Evolutionary conservation across 1,284 basidiomycete genomes (phyloP).

Genomic region (Bjerkandera adusta): DNA sequence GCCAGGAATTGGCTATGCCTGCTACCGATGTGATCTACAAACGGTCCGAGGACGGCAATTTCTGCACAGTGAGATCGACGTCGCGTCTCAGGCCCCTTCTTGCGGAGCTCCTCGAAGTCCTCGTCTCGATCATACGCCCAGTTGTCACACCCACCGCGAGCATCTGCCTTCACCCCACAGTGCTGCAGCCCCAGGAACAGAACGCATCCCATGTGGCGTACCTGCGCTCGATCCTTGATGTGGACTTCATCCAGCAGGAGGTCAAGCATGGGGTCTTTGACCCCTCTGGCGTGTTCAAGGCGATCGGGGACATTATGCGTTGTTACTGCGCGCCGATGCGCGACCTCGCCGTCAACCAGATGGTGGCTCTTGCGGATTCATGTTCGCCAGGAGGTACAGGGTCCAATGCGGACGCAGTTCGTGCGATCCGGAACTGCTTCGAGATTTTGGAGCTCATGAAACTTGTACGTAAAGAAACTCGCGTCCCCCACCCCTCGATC

Average conservation of each 20-base stretch:
- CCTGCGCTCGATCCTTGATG: conserved; percentile 64
- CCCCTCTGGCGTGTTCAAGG: conserved; percentile 75
- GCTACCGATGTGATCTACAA: conserved; percentile 40
- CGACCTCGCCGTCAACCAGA: conserved; percentile 79
- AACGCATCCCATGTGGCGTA: conserved; percentile 50
- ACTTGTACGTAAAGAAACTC: conserved; percentile 58
- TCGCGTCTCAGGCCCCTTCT: conserved; percentile 77
- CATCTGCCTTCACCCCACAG: conserved; percentile 23
- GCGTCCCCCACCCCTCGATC: conserved; percentile 11
- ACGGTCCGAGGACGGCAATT: conserved; percentile 37
- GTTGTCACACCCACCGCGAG: conserved; percentile 28
- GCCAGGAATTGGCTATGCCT: conserved; percentile 32
- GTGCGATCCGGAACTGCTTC: conserved; percentile 81
- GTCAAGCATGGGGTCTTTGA: conserved; percentile 79
- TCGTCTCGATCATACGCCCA: conserved; percentile 81
- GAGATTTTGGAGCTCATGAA: conserved; percentile 96
- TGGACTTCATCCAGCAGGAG: conserved; percentile 78
- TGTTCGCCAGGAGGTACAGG: conserved; percentile 52
- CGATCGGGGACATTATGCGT: conserved; percentile 82
- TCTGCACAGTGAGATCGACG: conserved; percentile 63
- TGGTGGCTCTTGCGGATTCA: conserved; percentile 69
- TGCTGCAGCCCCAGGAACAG: conserved; percentile 29
- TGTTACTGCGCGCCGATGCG: conserved; percentile 93
- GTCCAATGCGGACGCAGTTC: conserved; percentile 65
- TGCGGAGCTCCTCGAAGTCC: conserved; percentile 77